phyloP scores from a whole-genome alignment of 2,329 filamentous ascomycete genomes.

The Daldinia sp. region DNA sequence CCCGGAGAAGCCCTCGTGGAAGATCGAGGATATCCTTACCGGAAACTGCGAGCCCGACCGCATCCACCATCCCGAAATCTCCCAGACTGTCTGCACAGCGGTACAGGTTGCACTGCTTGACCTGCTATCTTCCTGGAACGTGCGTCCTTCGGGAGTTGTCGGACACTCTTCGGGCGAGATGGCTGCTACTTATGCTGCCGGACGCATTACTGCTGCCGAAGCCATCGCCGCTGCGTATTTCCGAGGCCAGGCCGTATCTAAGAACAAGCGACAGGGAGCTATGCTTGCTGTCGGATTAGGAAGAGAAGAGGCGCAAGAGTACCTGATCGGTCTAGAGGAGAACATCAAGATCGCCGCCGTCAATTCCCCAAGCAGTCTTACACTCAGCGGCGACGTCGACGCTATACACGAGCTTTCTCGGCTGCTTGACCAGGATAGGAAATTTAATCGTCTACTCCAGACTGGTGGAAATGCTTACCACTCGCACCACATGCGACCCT shows the following conservation, averaged over 20 bases:
- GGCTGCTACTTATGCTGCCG: conserved; percentile 57
- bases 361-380: conserved; percentile 50
- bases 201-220: conserved; percentile 44
- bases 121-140: conserved; percentile 52
- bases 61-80: conserved; percentile 37
- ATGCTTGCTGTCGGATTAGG: conserved; percentile 51
- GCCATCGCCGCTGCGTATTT: conserved; percentile 45
- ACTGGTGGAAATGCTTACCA: conserved; percentile 49
- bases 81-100: conserved; percentile 58
- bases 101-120: conserved; percentile 59
- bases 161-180: conserved; percentile 59
- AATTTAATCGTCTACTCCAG: conserved; percentile 44
- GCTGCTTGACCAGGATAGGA: conserved; percentile 19
- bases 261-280: conserved; percentile 34
- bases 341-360: conserved; percentile 49
- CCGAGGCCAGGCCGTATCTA: conserved; percentile 42
- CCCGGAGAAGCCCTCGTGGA: conserved; percentile 6
- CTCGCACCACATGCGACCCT: conserved; percentile 46
- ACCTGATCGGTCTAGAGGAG: conserved; percentile 43
- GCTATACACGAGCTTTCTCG: conserved; percentile 33
- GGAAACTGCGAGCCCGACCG: conserved; percentile 4
- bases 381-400: conserved; percentile 46
- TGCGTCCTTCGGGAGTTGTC: conserved; percentile 52
- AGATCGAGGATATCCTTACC: conserved; percentile 2
- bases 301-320: conserved; percentile 28